Conservation (phyloP, 2,329 filamentous ascomycete genomes). For the Fusarium sp. region DNA sequence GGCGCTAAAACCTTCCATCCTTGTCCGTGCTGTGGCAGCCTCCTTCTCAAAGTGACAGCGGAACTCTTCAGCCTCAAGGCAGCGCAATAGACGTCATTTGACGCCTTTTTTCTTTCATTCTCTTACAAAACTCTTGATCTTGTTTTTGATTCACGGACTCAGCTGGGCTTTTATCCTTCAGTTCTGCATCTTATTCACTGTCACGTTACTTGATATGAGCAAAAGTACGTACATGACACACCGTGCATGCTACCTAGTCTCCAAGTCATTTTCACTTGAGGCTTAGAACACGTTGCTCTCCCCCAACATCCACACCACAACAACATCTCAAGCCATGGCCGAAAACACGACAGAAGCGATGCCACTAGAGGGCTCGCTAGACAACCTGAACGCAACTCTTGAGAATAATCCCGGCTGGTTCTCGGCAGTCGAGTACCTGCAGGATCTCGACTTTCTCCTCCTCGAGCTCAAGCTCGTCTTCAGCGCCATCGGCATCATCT, state of each 20-base stretch:
- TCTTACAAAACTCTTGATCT: neutral
- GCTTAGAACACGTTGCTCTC: conserved; percentile 39
- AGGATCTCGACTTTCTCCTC: conserved; percentile 53
- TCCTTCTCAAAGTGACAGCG: neutral
- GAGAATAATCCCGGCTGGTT: conserved; percentile 36
- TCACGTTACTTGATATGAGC: neutral
- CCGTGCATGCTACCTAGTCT: neutral
- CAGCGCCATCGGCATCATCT: conserved; percentile 82
- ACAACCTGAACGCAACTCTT: conserved; percentile 45
- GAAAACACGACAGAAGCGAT: conserved; percentile 36
- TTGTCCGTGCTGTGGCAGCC: neutral
- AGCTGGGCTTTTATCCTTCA: neutral
- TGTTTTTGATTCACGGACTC: neutral
- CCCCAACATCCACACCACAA: conserved; percentile 3
- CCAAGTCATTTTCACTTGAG: neutral
- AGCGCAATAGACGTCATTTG: neutral
- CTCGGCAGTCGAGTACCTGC: conserved; percentile 45
- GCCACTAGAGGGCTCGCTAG: conserved; percentile 35
- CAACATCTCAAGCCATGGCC: conserved; percentile 31
- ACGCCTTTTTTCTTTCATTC: neutral
- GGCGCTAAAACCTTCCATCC: conserved; percentile 6
- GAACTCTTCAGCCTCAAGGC: conserved; percentile 11
- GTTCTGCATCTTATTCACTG: neutral
- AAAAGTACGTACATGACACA: neutral
- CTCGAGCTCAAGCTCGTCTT: conserved; percentile 60